phyloP scores from a whole-genome alignment of 2,329 filamentous ascomycete genomes.

The Neurospora sp. region DNA sequence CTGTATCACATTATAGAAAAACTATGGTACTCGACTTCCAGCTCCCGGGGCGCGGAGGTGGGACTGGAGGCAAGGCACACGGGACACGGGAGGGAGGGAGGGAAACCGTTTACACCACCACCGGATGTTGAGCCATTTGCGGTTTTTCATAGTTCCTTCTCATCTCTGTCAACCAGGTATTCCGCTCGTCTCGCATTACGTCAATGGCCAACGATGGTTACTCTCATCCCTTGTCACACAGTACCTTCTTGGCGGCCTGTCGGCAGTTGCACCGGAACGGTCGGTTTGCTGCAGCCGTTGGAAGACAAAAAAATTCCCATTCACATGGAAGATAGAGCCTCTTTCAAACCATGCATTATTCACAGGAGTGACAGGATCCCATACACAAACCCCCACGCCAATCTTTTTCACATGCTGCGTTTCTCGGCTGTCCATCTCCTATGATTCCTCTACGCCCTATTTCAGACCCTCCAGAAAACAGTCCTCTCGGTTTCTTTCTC shows the following conservation, averaged over 20 bases:
- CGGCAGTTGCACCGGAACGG: background rate
- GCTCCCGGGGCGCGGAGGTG: background rate
- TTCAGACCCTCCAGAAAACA: background rate
- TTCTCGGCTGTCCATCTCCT: background rate
- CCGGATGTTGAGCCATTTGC: background rate
- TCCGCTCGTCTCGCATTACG: background rate
- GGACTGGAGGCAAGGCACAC: too few relatives aligned
- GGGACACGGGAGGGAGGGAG: background rate
- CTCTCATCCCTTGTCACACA: background rate
- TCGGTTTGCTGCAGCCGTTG: background rate
- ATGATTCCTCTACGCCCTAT: background rate
- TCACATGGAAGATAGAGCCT: background rate
- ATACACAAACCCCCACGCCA: background rate
- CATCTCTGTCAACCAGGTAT: background rate
- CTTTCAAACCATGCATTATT: background rate
- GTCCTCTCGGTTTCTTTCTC: background rate
- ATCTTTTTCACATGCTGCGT: background rate
- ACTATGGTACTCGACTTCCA: background rate
- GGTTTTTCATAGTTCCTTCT: background rate
- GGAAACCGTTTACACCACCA: background rate
- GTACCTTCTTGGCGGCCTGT: background rate
- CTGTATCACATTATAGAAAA: background rate
- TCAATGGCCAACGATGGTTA: background rate
- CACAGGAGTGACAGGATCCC: background rate
- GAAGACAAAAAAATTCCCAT: background rate